Evolutionary conservation across 2,329 filamentous ascomycete species (phyloP), one percentile per base, ranked within the genome.

Genomic region (Aspergillus novofumigatus): DNA sequence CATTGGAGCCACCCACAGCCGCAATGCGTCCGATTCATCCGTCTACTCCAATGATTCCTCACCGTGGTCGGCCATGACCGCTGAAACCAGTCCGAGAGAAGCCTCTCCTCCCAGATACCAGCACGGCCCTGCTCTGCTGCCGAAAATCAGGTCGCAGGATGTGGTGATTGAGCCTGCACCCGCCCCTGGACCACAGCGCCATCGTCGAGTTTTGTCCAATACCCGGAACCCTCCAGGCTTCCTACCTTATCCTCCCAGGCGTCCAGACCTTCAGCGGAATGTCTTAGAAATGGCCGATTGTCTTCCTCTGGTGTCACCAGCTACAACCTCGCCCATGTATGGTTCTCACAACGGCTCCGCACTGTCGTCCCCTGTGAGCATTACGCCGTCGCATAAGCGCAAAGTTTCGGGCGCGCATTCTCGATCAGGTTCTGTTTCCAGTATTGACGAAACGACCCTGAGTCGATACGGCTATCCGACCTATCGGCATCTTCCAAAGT

Each of bases 131-230:
- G 80, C 91, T 51, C 80, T 96, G 58, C 81, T 96, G 32, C 91
- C 91, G 69, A 94, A 92, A 81, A 92, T 95, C 77, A 85, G 91
- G 59, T 85, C 85, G 44, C 91, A 94, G 76, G 91, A 96, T 76
- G 89, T 93, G 75, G 82, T 87, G 60, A 83, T 91, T 60, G 85
- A 87, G 63, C 83, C 83, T 44, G 78, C 79, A 44, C 78, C 80
- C 52, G 70, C 75, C 54, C 68, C 67, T 47, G 72, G 72, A 42
- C 78, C 81, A 49, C 85, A 88, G 74, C 83, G 86, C 67, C 79
- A 82, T 70, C 78, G 79, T 64, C 76, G 78, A 66, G 78, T 79
- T 59, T 62, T 75, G 68, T 82, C 74, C 72, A 84, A 79, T 78
- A 83, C 71, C 72, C 81, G 67, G 75, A 81, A 73, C 65, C 76